Percentiles rank a stretch among this genome's conserved stretches.
These are phyloP conservation scores for Wolfiporia cocos DNA, from an alignment of 1,284 basidiomycete genomes.

Conservation along the genomic window DNA sequence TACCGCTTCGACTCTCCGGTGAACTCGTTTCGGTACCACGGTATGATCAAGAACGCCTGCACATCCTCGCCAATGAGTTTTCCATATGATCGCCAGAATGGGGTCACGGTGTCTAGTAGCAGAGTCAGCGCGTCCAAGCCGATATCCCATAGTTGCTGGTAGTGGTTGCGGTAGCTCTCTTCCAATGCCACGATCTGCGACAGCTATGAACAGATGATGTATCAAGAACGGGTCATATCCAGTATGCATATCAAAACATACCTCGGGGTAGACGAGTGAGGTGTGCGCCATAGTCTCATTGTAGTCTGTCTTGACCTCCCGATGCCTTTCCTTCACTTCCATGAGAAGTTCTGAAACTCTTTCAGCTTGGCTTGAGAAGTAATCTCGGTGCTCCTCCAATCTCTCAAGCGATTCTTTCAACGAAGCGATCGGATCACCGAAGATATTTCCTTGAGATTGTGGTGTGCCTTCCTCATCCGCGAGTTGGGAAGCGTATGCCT, in stretches of 20 bases:
- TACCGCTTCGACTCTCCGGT: slow-evolving; percentile 70
- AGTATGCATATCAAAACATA: too few species aligned
- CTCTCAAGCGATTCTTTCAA: slow-evolving; percentile 41
- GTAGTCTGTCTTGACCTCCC: slow-evolving; percentile 53
- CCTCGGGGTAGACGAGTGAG: slow-evolving; percentile 72
- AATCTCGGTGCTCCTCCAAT: slow-evolving; percentile 31
- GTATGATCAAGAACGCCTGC: slow-evolving; percentile 72
- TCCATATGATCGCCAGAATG: slow-evolving; percentile 73
- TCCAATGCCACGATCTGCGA: slow-evolving; percentile 62
- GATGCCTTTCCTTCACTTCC: slow-evolving; percentile 48
- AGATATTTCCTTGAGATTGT: slow-evolving; percentile 32
- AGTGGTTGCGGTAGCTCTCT: slow-evolving; percentile 69
- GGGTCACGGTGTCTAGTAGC: slow-evolving; percentile 64
- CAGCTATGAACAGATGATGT: slow-evolving; percentile 35
- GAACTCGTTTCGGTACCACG: slow-evolving; percentile 75
- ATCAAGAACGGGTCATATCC: background rate
- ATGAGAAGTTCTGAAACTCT: slow-evolving; percentile 42
- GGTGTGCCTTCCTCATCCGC: slow-evolving; percentile 4
- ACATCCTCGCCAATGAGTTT: slow-evolving; percentile 71
- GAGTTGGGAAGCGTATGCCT: slow-evolving; percentile 31
- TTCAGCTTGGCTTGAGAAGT: slow-evolving; percentile 35
- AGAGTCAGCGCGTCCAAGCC: slow-evolving; percentile 70
- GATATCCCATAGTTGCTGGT: slow-evolving; percentile 71
- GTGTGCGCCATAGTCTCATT: slow-evolving; percentile 62
- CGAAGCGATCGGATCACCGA: slow-evolving; percentile 46